Evolutionary conservation across 2,329 filamentous ascomycete genomes (phyloP), one percentile per base, ranked within the genome.

Genomic region (Nothopassalora personata): DNA sequence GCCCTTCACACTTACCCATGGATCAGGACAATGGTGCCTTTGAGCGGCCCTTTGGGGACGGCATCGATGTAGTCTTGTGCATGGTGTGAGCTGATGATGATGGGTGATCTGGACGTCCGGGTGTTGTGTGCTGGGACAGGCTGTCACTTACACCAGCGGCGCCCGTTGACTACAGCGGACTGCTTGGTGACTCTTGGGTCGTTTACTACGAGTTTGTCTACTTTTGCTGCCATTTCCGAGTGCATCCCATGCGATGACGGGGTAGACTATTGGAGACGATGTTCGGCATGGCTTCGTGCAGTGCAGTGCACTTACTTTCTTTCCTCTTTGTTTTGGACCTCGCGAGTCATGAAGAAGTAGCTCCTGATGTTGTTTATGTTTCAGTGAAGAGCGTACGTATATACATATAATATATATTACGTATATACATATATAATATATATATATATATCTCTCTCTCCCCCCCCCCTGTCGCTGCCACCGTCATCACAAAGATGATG

Each of bases 161-260:
- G 81, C 64, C 86, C 87, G 65, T 88, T 86, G 59, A 92, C 77
- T 54, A 79, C 76, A 46, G 84, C 81, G 57, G 81, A 85, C 28
- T 45, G 27, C 19, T 50, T 54, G 9, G 18, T 36, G 30, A 30
- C 39, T 23, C 45, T 51, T 18, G 43, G 13, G 51, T 58, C 56
- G 50, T 49, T 49, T 6, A 54, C 51, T 11, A 13, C 15, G 23
- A 56, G 54, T 31, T 56, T 56, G 46, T 56, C 54, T 36, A 54
- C 18, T 46, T 54, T 18, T 2, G 30, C 18, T 43, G 52, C 34
- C 52, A 54, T 54, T 3, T 50, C 28, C 1, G 15, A 10, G 5
- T 15, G 1, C 4, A 15, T 36, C 34, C 8, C 10, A 15, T 4
- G 10, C 8, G 34, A 36, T 36, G 10, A 4, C 8, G 8, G 4